Percentiles rank a stretch among this genome's conserved stretches.
Conservation (phyloP, 2,329 filamentous ascomycete genomes). For the Grosmannia huntii region DNA sequence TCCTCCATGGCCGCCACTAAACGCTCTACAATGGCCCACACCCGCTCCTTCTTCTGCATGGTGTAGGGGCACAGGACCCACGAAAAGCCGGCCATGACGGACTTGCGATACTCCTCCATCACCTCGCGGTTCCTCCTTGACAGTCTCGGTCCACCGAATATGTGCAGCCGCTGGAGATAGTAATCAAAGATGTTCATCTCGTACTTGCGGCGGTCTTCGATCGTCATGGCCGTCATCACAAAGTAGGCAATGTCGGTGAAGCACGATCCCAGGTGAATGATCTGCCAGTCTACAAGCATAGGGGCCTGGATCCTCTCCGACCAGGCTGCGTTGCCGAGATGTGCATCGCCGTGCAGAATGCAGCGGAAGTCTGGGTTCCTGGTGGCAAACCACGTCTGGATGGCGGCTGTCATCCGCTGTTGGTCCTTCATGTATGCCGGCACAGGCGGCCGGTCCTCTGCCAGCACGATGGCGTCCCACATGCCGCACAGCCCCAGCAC, state of each 20-base stretch:
- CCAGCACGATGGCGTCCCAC: conserved; percentile 14
- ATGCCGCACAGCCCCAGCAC: conserved; percentile 1
- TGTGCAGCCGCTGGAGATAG: conserved; percentile 15
- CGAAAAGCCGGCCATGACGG: conserved; percentile 19
- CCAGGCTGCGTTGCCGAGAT: conserved; percentile 22
- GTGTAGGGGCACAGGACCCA: conserved; percentile 21
- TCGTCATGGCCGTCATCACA: conserved; percentile 18
- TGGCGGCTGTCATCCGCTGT: conserved; percentile 8
- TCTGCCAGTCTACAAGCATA: conserved; percentile 24
- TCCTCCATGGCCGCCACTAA: conserved; percentile 1
- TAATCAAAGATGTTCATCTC: conserved; percentile 21
- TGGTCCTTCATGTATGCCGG: neutral
- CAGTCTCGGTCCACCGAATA: neutral
- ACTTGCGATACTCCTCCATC: conserved; percentile 18
- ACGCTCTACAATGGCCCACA: neutral
- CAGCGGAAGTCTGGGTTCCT: conserved; percentile 21
- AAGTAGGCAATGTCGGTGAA: conserved; percentile 18
- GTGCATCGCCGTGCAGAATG: conserved; percentile 23
- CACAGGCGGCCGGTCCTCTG: conserved; percentile 8
- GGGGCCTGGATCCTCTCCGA: conserved; percentile 9
- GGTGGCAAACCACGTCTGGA: conserved; percentile 19
- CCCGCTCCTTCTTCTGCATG: conserved; percentile 19
- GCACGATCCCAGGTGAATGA: conserved; percentile 19
- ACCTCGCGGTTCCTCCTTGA: neutral
- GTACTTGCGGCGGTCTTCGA: conserved; percentile 21